Conservation (phyloP, 2,329 filamentous ascomycete species). For the Diaporthe vexans region DNA sequence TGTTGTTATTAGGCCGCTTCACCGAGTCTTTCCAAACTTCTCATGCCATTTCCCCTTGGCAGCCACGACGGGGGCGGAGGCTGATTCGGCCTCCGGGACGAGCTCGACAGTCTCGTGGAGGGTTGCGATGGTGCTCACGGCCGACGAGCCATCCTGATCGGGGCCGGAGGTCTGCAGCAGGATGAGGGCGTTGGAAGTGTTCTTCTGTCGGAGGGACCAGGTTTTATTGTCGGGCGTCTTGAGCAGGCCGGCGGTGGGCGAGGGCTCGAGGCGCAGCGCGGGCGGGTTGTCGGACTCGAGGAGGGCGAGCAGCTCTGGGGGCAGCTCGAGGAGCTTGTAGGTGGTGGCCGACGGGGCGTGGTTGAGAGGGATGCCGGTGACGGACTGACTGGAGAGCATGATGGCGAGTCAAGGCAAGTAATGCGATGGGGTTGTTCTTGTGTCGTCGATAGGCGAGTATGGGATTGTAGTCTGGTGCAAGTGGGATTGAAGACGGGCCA, state of each 20-base stretch:
- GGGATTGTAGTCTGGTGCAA: background rate
- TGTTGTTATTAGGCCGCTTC: background rate
- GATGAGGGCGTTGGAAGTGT: conserved; percentile 76
- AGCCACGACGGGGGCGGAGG: conserved; percentile 48
- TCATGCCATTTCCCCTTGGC: conserved; percentile 72
- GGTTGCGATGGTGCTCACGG: conserved; percentile 66
- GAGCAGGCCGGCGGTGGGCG: conserved; percentile 66
- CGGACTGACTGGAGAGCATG: conserved; percentile 61
- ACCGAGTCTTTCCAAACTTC: conserved; percentile 66
- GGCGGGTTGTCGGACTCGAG: conserved; percentile 69
- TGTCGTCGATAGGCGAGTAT: background rate
- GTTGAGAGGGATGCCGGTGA: conserved; percentile 63
- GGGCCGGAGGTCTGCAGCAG: conserved; percentile 56
- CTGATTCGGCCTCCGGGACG: conserved; percentile 55
- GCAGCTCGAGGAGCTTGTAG: conserved; percentile 74
- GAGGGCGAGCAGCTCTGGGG: conserved; percentile 68
- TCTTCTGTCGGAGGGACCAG: conserved; percentile 75
- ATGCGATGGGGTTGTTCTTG: background rate
- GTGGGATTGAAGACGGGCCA: conserved; percentile 1
- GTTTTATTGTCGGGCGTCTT: conserved; percentile 62
- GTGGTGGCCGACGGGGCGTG: conserved; percentile 63
- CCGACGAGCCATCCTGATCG: conserved; percentile 32
- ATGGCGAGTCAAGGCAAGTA: conserved; percentile 4
- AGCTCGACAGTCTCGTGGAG: conserved; percentile 75
- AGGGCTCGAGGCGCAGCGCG: conserved; percentile 63